Percentiles rank a stretch among this genome's conserved stretches.
Evolutionary conservation across 176 grass and related monocot species (phyloP).

Genomic region (Oryza coarctata): DNA sequence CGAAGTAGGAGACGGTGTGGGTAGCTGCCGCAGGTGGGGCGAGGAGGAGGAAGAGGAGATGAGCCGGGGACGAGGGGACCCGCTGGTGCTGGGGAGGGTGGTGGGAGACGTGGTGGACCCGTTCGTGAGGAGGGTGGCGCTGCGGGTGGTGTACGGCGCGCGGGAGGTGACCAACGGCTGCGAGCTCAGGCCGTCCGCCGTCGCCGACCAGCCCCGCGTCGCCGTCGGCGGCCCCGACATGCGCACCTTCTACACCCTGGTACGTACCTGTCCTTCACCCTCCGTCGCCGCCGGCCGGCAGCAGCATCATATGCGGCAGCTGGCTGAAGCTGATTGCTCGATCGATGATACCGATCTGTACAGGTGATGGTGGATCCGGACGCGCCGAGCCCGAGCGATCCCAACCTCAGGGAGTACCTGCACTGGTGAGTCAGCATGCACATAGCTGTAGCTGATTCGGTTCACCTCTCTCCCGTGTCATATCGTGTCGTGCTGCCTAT

Average conservation of each 20-base stretch:
- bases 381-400: constrained; percentile 53
- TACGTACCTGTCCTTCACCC: not conserved
- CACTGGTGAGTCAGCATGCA: constrained; percentile 44
- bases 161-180: constrained; percentile 61
- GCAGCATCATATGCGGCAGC: too few relatives aligned
- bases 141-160: constrained; percentile 54
- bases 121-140: constrained; percentile 47
- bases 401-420: constrained; percentile 57
- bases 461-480: too few relatives aligned
- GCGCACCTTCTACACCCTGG: constrained; percentile 72
- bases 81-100: constrained; percentile 66
- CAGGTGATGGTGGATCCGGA: constrained; percentile 63
- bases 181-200: constrained; percentile 52
- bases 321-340: too few relatives aligned
- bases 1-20: too few relatives aligned
- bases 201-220: constrained; percentile 56
- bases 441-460: too few relatives aligned
- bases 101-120: constrained; percentile 74
- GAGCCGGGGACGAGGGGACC: constrained; percentile 25
- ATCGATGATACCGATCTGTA: too few relatives aligned
- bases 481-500: too few relatives aligned
- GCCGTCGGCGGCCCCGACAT: constrained; percentile 51
- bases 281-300: too few relatives aligned
- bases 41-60: not conserved
- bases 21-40: too few relatives aligned